Evolutionary conservation across 768 basidiomycete genomes (phyloP).

Genomic region (Lentinus brumalis): DNA sequence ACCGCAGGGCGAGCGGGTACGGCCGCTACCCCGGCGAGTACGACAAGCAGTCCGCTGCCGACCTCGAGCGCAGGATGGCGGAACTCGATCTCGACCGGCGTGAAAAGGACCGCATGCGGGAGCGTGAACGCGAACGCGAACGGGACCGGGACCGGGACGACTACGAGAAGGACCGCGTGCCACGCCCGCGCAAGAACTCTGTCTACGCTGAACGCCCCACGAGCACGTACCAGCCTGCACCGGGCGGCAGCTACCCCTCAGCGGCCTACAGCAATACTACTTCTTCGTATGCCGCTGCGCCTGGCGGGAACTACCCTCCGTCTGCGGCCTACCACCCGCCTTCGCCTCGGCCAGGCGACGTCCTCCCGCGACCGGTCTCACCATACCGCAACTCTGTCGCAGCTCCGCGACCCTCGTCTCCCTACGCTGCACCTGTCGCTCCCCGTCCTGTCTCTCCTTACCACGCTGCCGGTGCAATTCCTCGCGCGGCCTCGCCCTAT

Average conservation of each 20-base stretch:
- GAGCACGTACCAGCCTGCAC: constrained; percentile 20
- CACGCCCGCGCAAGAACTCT: constrained; percentile 23
- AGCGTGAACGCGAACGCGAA: constrained; percentile 17
- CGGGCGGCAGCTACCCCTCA: constrained; percentile 14
- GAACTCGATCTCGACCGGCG: constrained; percentile 26
- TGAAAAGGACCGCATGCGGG: constrained; percentile 17
- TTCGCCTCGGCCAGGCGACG: constrained; percentile 22
- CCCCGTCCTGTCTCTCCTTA: constrained; percentile 24
- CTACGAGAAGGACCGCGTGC: constrained; percentile 15
- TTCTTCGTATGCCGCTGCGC: constrained; percentile 16
- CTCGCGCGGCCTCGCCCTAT: constrained; percentile 18
- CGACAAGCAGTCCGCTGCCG: constrained; percentile 27
- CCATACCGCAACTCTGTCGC: constrained; percentile 1
- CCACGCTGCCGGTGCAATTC: constrained; percentile 13
- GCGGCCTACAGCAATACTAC: neutral
- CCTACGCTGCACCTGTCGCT: constrained; percentile 7
- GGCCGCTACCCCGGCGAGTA: constrained; percentile 21
- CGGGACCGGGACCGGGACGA: constrained; percentile 13
- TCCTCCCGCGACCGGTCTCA: constrained; percentile 3
- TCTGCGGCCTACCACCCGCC: constrained; percentile 18
- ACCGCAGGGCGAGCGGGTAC: constrained; percentile 22
- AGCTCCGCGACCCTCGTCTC: constrained; percentile 16
- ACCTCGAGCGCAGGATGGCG: constrained; percentile 43
- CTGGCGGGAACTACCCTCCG: constrained; percentile 19
- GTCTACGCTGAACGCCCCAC: constrained; percentile 22